Base-by-base conservation (phyloP, 192 early-diverging fungal species). In the Entrophospora sp. region DNA sequence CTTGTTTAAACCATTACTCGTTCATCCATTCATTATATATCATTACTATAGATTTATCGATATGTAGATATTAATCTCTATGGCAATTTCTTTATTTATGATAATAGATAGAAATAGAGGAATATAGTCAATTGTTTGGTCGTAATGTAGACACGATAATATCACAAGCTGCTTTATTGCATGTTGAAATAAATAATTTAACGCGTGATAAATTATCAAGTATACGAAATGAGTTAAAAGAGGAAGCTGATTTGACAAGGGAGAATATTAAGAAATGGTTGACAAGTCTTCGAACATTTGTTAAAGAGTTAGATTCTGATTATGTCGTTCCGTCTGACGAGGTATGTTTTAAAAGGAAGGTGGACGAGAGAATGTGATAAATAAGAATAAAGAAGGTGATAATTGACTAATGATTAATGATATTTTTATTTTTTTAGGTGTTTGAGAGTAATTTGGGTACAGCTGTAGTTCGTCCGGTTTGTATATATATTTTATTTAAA, bases 21-120 rank as follows among this genome's bases (percentile, higher is more conserved):
- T 59, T 25, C 5, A 1, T 9, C 6, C 16, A 28, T 27, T 24
- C 0, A 13, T 18, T n/a, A 25, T 61, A 6, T 28, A 5, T 60
- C 24, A 22, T 14, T 30, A 18, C 27, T 13, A 56, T 34, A 14
- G 6, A 32, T 32, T n/a, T 16, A 31, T 32, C 16, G 8, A 34
- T 12, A 25, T 3, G 4, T 16, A 6, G n/a, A n/a, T n/a, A n/a
- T n/a, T 40, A 37, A 60, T 38, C 18, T 22, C 25, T 24, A n/a
- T 60, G 4, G 8, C 7, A n/a, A 13, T 25, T 40, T 53, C 25
- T 20, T 37, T 45, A 51, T 55, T 22, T 30, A 57, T 57, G 0
- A 57, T 57, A 16, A 57, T 55, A 66, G 64, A 3, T 40, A 1
- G 52, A 66, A 27, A 66, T 66, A 27, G 49, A 66, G 3, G 64